These are phyloP conservation scores for Apophysomyces sp. DNA, from an alignment of 371 early-diverging fungal species.

Conservation along the genomic window DNA sequence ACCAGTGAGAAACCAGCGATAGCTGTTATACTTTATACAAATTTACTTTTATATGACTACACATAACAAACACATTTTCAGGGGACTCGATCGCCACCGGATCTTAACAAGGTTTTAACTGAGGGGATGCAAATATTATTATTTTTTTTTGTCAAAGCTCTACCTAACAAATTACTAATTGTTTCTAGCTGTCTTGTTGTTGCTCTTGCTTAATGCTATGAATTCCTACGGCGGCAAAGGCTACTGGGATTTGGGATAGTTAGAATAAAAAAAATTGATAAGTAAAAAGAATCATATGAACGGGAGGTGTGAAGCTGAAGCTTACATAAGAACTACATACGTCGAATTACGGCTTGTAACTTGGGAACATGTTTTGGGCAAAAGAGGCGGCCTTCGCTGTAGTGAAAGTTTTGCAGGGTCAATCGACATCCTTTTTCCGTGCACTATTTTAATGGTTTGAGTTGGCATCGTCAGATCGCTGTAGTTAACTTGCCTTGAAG, in stretches of 20 bases:
- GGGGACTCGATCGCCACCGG: too few relatives aligned
- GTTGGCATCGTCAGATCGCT: not conserved
- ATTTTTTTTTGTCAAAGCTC: not conserved
- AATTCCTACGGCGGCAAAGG: not conserved
- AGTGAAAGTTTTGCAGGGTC: constrained; percentile 38
- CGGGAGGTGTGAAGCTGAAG: not conserved
- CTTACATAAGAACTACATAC: constrained; percentile 9
- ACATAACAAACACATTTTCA: too few relatives aligned
- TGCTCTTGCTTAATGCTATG: not conserved
- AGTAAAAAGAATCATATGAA: not conserved
- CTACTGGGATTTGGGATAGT: not conserved
- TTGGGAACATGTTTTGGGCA: constrained; percentile 47
- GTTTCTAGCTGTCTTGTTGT: not conserved
- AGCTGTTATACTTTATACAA: too few relatives aligned
- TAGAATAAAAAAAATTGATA: not conserved
- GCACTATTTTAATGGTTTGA: constrained; percentile 14
- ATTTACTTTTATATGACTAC: too few relatives aligned
- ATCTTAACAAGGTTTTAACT: too few relatives aligned
- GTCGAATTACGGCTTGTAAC: constrained; percentile 26
- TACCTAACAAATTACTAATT: not conserved
- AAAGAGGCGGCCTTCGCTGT: constrained; percentile 25
- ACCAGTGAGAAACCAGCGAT: too few relatives aligned
- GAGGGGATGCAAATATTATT: not conserved
- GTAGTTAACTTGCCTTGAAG: constrained; percentile 45
- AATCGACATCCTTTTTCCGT: constrained; percentile 36